These are phyloP conservation scores for Sisymbrium irio DNA, from an alignment of 345 rosid species.

Conservation along the genomic window DNA sequence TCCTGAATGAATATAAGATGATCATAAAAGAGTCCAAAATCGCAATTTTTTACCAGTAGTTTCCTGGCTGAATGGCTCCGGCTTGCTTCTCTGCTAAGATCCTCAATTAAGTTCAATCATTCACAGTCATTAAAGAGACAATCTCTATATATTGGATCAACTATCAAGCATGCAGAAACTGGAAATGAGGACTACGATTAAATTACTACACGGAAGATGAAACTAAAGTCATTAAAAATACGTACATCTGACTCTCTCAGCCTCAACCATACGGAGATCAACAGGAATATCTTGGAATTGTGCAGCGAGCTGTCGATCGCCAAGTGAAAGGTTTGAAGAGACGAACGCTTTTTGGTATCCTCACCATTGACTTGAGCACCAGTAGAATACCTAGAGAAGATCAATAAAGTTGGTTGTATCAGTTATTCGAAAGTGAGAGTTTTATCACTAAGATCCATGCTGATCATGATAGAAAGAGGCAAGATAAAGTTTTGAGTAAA, in stretches of 20 bases:
- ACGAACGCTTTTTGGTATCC: slow-evolving; percentile 80
- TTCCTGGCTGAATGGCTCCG: no score
- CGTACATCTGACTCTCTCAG: slow-evolving; percentile 95
- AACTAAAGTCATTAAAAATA: not conserved
- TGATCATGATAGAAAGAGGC: no score
- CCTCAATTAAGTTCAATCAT: not conserved
- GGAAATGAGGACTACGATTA: not conserved
- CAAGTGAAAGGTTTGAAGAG: slow-evolving; percentile 71
- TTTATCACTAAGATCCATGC: not conserved
- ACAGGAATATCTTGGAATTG: slow-evolving; percentile 95
- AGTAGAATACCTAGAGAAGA: slow-evolving; percentile 76
- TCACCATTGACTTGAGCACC: slow-evolving; percentile 89
- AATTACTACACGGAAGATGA: not conserved
- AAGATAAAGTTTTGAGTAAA: no score
- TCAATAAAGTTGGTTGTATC: not conserved
- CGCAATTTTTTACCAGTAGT: no score
- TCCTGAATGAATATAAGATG: no score
- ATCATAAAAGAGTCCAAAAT: no score
- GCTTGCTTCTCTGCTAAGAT: no score
- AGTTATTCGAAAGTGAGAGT: not conserved
- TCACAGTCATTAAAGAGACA: not conserved
- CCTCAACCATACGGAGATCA: slow-evolving; percentile 94
- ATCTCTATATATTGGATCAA: not conserved
- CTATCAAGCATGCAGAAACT: not conserved
- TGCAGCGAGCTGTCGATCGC: slow-evolving; percentile 83